Evolutionary conservation across 148 eudicot species (phyloP).

Genomic region (Diospyros lotus): DNA sequence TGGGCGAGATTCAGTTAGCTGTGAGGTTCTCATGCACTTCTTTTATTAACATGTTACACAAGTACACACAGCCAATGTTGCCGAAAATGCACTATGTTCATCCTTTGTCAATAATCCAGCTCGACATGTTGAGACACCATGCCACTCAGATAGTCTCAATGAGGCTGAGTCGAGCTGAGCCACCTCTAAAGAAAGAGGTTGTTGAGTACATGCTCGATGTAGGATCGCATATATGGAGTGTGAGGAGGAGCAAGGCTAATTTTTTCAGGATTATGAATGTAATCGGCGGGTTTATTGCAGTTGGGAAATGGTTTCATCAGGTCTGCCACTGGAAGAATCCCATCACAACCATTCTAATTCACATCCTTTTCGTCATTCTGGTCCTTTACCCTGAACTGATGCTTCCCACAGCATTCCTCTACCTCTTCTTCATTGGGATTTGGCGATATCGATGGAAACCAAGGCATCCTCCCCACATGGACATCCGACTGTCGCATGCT

Average conservation of each 20-base stretch:
- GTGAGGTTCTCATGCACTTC: constrained; percentile 72
- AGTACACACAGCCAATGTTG: constrained; percentile 59
- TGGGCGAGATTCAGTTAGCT: constrained; percentile 73
- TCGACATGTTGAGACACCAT: constrained; percentile 58
- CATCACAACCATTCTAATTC: constrained; percentile 44
- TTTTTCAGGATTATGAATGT: constrained; percentile 54
- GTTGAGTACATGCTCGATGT: constrained; percentile 71
- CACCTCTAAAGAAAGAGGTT: constrained; percentile 62
- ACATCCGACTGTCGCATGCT: constrained; percentile 52
- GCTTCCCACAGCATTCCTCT: constrained; percentile 49
- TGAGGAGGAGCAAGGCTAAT: constrained; percentile 69
- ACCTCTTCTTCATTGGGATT: constrained; percentile 45
- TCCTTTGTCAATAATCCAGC: constrained; percentile 57
- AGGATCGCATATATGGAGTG: constrained; percentile 63
- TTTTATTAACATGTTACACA: constrained; percentile 56
- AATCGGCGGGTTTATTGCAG: constrained; percentile 40
- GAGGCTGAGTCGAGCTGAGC: constrained; percentile 66
- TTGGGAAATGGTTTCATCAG: constrained; percentile 61
- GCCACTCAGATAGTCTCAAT: constrained; percentile 54
- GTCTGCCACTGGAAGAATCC: constrained; percentile 61
- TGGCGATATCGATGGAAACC: constrained; percentile 60
- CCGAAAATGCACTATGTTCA: constrained; percentile 83
- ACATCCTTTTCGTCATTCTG: constrained; percentile 43
- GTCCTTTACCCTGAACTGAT: constrained; percentile 52
- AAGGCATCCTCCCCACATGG: constrained; percentile 60